These are phyloP conservation scores for Diplodia scrobiculata DNA, from an alignment of 2,329 filamentous ascomycete genomes.

Conservation along the genomic window DNA sequence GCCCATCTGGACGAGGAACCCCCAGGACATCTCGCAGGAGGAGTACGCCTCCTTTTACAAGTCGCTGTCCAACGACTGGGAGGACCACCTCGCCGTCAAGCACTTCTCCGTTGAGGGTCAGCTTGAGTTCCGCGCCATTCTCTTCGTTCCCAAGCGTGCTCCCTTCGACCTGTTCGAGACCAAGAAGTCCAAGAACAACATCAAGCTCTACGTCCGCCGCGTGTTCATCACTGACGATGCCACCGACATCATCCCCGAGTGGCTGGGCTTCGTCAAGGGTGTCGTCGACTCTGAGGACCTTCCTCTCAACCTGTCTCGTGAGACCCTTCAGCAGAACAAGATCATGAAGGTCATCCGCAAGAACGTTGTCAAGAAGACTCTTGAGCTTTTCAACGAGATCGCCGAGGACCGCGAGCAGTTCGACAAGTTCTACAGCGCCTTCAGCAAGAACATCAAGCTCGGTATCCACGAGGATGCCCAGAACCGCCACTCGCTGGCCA, in stretches of 20 bases:
- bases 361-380: conserved; percentile 99
- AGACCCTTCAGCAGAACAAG: conserved; percentile 99
- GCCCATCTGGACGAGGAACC: conserved; percentile 99
- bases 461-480: conserved; percentile 99
- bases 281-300: conserved; percentile 99
- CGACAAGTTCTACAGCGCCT: conserved; percentile 99
- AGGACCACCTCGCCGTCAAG: conserved; percentile 99
- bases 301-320: conserved; percentile 98
- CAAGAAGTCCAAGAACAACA: conserved; percentile 99
- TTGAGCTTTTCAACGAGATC: conserved; percentile 99
- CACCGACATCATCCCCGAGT: conserved; percentile 98
- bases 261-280: conserved; percentile 99
- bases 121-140: conserved; percentile 99
- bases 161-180: conserved; percentile 99
- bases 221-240: conserved; percentile 99
- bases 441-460: conserved; percentile 99
- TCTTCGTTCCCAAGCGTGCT: conserved; percentile 99
- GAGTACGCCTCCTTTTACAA: conserved; percentile 99
- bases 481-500: conserved; percentile 89
- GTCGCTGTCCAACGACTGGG: conserved; percentile 99
- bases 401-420: conserved; percentile 99
- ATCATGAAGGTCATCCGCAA: conserved; percentile 99
- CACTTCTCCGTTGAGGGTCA: conserved; percentile 99
- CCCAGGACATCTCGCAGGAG: conserved; percentile 88
- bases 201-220: conserved; percentile 99